Conservation (phyloP, 2,329 filamentous ascomycete genomes). For the Phialemoniopsis sp. region DNA sequence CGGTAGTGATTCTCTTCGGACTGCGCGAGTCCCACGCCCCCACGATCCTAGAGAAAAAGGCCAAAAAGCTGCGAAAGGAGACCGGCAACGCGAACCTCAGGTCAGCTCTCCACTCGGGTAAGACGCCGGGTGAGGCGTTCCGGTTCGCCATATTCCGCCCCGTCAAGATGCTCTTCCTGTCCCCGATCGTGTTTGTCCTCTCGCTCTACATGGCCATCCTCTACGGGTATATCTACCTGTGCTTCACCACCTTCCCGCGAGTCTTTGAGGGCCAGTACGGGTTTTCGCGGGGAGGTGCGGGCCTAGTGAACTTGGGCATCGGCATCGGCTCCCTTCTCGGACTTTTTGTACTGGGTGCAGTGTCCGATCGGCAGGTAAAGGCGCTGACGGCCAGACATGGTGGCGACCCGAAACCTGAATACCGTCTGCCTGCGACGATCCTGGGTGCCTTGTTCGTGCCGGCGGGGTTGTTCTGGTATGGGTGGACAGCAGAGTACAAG, state of each 20-base stretch:
- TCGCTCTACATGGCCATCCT: slow-evolving; percentile 37
- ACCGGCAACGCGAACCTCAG: slow-evolving; percentile 49
- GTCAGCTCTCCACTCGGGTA: slow-evolving; percentile 44
- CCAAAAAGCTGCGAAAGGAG: slow-evolving; percentile 35
- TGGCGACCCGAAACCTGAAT: slow-evolving; percentile 13
- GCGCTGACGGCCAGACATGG: slow-evolving; percentile 27
- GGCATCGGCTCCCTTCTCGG: slow-evolving; percentile 40
- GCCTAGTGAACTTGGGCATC: slow-evolving; percentile 44
- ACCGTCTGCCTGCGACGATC: slow-evolving; percentile 35
- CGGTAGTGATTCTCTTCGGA: slow-evolving; percentile 28
- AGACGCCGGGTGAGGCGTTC: slow-evolving; percentile 32
- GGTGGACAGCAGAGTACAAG: slow-evolving; percentile 36
- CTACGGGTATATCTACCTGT: slow-evolving; percentile 44
- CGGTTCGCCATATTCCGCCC: slow-evolving; percentile 39
- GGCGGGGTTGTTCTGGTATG: slow-evolving; percentile 47
- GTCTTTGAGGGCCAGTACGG: slow-evolving; percentile 37
- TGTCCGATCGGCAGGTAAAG: slow-evolving; percentile 39
- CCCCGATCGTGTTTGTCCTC: slow-evolving; percentile 35
- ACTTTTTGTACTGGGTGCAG: slow-evolving; percentile 30
- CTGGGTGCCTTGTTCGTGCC: slow-evolving; percentile 48
- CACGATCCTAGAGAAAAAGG: slow-evolving; percentile 38
- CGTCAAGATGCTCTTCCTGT: slow-evolving; percentile 39
- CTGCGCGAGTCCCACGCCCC: slow-evolving; percentile 44
- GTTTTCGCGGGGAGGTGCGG: slow-evolving; percentile 29
- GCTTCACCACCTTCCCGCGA: slow-evolving; percentile 45